A percentile compares a stretch with the other conserved stretches of the same genome.
phyloP scores from a whole-genome alignment of 2,329 filamentous ascomycete species.

The Trichoderma atroviride region DNA sequence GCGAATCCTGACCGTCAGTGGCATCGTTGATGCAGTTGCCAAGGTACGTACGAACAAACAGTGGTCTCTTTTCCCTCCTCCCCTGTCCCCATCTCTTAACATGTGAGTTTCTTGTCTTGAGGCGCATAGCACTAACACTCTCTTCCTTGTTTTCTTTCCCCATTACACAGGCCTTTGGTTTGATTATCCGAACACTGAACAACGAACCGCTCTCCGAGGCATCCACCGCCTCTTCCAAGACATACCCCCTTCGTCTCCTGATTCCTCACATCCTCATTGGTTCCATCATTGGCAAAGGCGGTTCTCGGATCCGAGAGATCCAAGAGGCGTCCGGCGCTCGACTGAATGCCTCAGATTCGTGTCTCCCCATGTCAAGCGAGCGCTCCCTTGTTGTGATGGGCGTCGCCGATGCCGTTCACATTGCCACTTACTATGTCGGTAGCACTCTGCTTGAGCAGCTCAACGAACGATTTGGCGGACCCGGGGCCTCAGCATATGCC shows the following conservation, averaged over 20 bases:
- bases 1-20: slow-evolving; percentile 95
- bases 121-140: background rate
- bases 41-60: slow-evolving; percentile 66
- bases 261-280: slow-evolving; percentile 97
- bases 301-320: slow-evolving; percentile 94
- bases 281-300: slow-evolving; percentile 97
- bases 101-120: background rate
- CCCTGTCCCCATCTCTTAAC: slow-evolving; percentile 2
- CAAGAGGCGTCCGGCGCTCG: slow-evolving; percentile 96
- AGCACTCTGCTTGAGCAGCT: slow-evolving; percentile 98
- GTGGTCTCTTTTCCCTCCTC: no score
- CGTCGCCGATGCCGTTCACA: slow-evolving; percentile 97
- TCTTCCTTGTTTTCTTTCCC: background rate
- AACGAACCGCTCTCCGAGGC: slow-evolving; percentile 88
- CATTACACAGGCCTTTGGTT: slow-evolving; percentile 77
- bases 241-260: slow-evolving; percentile 91
- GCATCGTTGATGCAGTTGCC: slow-evolving; percentile 91
- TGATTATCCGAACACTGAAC: slow-evolving; percentile 97
- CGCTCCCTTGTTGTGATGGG: slow-evolving; percentile 97
- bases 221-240: slow-evolving; percentile 93
- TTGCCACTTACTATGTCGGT: slow-evolving; percentile 97
- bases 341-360: slow-evolving; percentile 93
- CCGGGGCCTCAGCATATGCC: slow-evolving; percentile 95
- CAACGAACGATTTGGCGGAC: slow-evolving; percentile 93
- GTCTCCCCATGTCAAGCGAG: slow-evolving; percentile 91